A percentile compares a stretch with the other conserved stretches of the same genome.
Conservation (phyloP, 768 basidiomycete species). For the Antrodiella citrinella region DNA sequence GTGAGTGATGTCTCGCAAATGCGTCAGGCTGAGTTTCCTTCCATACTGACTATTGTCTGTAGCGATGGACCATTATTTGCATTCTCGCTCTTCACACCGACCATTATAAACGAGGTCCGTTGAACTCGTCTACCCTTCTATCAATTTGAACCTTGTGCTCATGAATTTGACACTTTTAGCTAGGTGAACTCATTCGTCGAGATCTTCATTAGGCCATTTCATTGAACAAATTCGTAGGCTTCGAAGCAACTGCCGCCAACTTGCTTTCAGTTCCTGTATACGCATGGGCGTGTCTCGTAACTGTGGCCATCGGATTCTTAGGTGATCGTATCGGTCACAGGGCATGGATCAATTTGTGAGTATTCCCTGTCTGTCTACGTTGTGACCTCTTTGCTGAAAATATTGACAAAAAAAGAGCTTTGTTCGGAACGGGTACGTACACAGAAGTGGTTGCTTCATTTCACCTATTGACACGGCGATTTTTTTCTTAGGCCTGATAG, state of each 20-base stretch:
- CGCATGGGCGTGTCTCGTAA: constrained; percentile 62
- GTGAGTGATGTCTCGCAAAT: constrained; percentile 26
- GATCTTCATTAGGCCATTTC: neutral
- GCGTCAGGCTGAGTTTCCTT: neutral
- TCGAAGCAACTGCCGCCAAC: constrained; percentile 58
- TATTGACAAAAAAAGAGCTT: constrained; percentile 9
- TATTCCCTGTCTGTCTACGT: constrained; percentile 1
- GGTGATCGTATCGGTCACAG: constrained; percentile 55
- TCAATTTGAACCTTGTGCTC: too few relatives aligned
- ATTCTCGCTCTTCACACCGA: constrained; percentile 45
- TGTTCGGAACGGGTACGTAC: constrained; percentile 25
- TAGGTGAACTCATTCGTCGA: neutral
- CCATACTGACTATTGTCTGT: too few relatives aligned
- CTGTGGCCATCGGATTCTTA: constrained; percentile 49
- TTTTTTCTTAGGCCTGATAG: constrained; percentile 32
- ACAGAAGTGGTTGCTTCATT: too few relatives aligned
- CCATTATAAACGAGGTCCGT: constrained; percentile 42
- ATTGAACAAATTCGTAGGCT: constrained; percentile 39
- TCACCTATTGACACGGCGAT: too few relatives aligned
- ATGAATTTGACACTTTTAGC: neutral
- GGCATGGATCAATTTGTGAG: constrained; percentile 55
- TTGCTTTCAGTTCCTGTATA: constrained; percentile 74
- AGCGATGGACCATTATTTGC: constrained; percentile 45
- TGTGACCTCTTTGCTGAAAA: neutral
- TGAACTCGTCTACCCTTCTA: neutral